These are phyloP conservation scores for Colletotrichum sp. DNA, from an alignment of 2,329 filamentous ascomycete species.

Conservation along the genomic window DNA sequence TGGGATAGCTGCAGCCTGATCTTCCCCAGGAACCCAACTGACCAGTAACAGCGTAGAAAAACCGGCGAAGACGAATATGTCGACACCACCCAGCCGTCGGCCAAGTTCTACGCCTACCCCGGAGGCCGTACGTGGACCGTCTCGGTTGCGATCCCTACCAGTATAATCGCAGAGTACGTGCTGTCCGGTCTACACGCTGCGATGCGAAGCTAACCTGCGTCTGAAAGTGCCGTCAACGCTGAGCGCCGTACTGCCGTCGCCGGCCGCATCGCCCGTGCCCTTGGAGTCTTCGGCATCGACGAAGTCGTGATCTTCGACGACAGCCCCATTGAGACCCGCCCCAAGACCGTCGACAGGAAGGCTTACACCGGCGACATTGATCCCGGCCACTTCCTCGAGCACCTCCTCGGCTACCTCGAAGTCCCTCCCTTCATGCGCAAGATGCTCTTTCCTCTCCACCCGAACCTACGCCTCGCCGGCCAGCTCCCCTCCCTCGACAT, in stretches of 20 bases:
- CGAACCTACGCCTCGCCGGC: constrained; percentile 76
- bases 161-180: constrained; percentile 74
- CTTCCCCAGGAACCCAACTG: neutral
- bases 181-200: fast-evolving
- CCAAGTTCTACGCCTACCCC: constrained; percentile 68
- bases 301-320: constrained; percentile 86
- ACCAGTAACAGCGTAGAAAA: constrained; percentile 53
- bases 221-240: constrained; percentile 67
- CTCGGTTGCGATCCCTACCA: constrained; percentile 79
- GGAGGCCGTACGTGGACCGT: constrained; percentile 74
- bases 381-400: constrained; percentile 80
- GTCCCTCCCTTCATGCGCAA: constrained; percentile 83
- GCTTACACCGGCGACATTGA: constrained; percentile 74
- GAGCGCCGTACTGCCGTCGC: constrained; percentile 78
- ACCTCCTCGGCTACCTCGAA: constrained; percentile 82
- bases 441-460: constrained; percentile 77
- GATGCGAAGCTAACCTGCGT: neutral
- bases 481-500: constrained; percentile 80
- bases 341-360: constrained; percentile 52
- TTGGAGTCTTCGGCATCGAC: constrained; percentile 84
- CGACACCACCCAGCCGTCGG: constrained; percentile 64
- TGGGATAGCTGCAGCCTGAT: neutral
- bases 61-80: constrained; percentile 45
- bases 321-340: constrained; percentile 51
- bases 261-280: constrained; percentile 79